A percentile compares a stretch with the other conserved stretches of the same genome.
Conservation (phyloP, 2,329 filamentous ascomycete species). For the Aspergillus transmontanensis region DNA sequence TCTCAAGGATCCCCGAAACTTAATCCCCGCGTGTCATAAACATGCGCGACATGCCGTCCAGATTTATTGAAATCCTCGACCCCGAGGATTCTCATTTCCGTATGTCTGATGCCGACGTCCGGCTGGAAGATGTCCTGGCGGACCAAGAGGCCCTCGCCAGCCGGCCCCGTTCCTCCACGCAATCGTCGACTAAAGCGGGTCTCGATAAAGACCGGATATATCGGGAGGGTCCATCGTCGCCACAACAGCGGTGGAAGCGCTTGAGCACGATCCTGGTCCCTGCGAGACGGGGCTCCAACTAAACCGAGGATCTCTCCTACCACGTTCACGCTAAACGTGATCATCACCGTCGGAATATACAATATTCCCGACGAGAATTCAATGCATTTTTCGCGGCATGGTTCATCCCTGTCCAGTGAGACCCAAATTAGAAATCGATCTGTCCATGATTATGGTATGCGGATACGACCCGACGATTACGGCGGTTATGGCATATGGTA, state of each 20-base stretch:
- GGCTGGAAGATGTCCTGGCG: conserved; percentile 47
- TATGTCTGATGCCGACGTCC: conserved; percentile 44
- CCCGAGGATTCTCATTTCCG: conserved; percentile 35
- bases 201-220: conserved; percentile 30
- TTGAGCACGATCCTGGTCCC: conserved; percentile 36
- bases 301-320: background rate
- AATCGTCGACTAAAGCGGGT: conserved; percentile 37
- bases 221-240: conserved; percentile 26
- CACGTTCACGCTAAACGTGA: background rate
- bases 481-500: background rate
- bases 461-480: background rate
- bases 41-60: conserved; percentile 42
- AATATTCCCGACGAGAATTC: background rate
- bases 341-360: background rate
- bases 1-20: background rate
- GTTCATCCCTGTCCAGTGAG: background rate
- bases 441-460: background rate
- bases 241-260: conserved; percentile 36
- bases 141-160: conserved; percentile 41
- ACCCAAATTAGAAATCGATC: background rate
- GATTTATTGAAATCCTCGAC: conserved; percentile 48
- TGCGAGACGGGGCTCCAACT: conserved; percentile 22
- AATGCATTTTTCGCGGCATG: background rate
- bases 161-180: conserved; percentile 39
- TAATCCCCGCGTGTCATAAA: conserved; percentile 1